phyloP scores from a whole-genome alignment of 495 filamentous ascomycete species.

The Aspergillus egyptiacus region DNA sequence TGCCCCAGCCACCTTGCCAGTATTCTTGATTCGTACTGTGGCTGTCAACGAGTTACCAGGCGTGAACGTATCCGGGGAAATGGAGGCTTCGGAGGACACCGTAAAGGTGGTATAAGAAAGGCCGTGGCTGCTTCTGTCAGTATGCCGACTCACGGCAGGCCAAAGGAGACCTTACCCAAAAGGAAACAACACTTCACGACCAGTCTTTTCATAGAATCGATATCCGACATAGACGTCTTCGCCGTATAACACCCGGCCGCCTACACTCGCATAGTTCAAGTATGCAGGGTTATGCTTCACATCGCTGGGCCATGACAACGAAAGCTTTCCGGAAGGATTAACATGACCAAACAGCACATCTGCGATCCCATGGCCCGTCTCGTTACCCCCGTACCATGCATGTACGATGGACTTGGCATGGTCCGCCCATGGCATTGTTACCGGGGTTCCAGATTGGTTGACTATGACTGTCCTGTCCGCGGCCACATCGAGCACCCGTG shows the following conservation, averaged over 20 bases:
- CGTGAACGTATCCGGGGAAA: constrained; percentile 42
- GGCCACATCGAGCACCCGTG: constrained; percentile 58
- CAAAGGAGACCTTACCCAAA: constrained; percentile 44
- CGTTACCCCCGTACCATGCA: constrained; percentile 67
- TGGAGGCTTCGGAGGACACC: constrained; percentile 45
- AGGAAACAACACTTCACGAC: constrained; percentile 64
- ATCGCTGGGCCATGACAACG: constrained; percentile 54
- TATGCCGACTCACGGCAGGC: neutral
- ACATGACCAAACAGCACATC: constrained; percentile 70
- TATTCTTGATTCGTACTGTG: constrained; percentile 46
- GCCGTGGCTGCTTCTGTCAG: constrained; percentile 56
- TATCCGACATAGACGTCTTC: constrained; percentile 81
- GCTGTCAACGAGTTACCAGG: constrained; percentile 52
- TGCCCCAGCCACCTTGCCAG: constrained; percentile 48
- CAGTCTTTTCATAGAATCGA: constrained; percentile 67
- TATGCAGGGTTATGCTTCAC: constrained; percentile 70
- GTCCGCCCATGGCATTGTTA: constrained; percentile 73
- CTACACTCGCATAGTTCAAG: constrained; percentile 62
- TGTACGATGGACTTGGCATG: constrained; percentile 58
- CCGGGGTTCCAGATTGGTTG: constrained; percentile 71
- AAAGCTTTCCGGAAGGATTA: constrained; percentile 69
- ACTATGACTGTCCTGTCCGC: constrained; percentile 62
- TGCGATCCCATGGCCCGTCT: constrained; percentile 68
- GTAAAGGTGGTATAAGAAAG: constrained; percentile 77
- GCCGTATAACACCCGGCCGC: constrained; percentile 60